Evolutionary conservation across 441 rosid genomes (phyloP).

Genomic region (Metrosideros polymorpha): DNA sequence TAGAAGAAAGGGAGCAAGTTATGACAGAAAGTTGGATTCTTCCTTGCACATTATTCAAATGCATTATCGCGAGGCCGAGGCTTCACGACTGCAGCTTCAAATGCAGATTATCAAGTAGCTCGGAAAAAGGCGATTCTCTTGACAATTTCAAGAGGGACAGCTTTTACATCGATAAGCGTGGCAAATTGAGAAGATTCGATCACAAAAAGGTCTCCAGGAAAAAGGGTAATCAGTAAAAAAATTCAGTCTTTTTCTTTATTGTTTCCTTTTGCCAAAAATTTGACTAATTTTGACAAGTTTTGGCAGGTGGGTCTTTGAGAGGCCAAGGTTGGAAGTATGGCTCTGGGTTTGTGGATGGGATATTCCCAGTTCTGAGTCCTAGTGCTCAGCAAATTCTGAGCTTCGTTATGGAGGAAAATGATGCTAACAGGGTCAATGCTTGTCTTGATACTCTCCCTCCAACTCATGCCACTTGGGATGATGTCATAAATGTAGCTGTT

Average conservation of each 20-base stretch:
- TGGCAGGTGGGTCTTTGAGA: slow-evolving; percentile 71
- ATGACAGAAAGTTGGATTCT: background rate
- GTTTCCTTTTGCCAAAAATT: background rate
- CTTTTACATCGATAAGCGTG: slow-evolving; percentile 52
- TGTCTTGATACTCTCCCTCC: slow-evolving; percentile 57
- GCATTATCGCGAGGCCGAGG: slow-evolving; percentile 6
- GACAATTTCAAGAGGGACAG: slow-evolving; percentile 44
- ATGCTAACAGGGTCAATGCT: slow-evolving; percentile 33
- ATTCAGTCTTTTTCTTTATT: background rate
- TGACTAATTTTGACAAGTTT: background rate
- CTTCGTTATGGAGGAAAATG: slow-evolving; percentile 42
- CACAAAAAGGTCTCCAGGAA: slow-evolving; percentile 64
- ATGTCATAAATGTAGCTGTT: slow-evolving; percentile 68
- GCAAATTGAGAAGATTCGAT: slow-evolving; percentile 50
- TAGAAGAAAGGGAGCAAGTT: background rate
- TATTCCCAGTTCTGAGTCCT: slow-evolving; percentile 81
- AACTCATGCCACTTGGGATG: slow-evolving; percentile 77
- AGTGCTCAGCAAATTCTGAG: slow-evolving; percentile 56
- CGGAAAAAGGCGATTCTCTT: slow-evolving; percentile 20
- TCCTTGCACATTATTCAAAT: background rate
- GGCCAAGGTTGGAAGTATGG: slow-evolving; percentile 95
- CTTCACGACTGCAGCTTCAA: slow-evolving; percentile 15
- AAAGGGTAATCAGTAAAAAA: slow-evolving; percentile 29
- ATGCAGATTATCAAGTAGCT: slow-evolving; percentile 20
- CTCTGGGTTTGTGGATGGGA: slow-evolving; percentile 88